Base-by-base conservation (phyloP, 129 eudicot genomes). In the Sambucus nigra region DNA sequence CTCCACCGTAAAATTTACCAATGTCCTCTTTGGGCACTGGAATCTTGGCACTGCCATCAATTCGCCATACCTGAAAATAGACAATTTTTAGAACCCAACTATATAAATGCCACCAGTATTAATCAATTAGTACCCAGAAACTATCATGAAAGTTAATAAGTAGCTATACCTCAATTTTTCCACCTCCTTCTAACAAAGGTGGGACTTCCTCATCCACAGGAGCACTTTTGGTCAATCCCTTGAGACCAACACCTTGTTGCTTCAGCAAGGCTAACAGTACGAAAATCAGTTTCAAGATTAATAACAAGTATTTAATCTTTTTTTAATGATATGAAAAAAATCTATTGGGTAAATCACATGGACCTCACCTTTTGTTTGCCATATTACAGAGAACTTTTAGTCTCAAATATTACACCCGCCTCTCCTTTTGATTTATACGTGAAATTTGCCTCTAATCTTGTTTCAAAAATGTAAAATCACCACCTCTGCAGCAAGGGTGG, bases 1-100 rank as follows among this genome's bases (percentile, higher is more conserved):
- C 99, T 73, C 99, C 99, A 49, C 99, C 76, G 57, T 74, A 92
- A 76, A 92, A 92, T 75, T 82, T 82, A 57, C 99, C 96, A 41
- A 92, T 61, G 65, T 86, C 94, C 61, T 82, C 94, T 61, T 61
- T 77, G 22, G 94, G 66, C 56, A 92, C 73, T 6, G 94, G 82
- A 60, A 88, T 92, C 66, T 92, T 92, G 47, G 87, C 87, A 80
- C 80, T 78, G 55, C 85, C 96, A 73, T 83, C 68, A 49, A 92
- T 83, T 47, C 91, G 69, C 99, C 99, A 92, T 41, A 86, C 92
- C 98, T 89, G 73, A 23, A 63, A 25, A 4, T 20, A 13, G 22
- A 31, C 21, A 69, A 41, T 14, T 60, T 61, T 26, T 61, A 14
- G 62, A 47, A 26, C 16, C 48, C 24, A 40, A 55, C 5, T 38